Evolutionary conservation across 495 filamentous ascomycete genomes (phyloP).

Genomic region (Diplogelasinospora grovesii): DNA sequence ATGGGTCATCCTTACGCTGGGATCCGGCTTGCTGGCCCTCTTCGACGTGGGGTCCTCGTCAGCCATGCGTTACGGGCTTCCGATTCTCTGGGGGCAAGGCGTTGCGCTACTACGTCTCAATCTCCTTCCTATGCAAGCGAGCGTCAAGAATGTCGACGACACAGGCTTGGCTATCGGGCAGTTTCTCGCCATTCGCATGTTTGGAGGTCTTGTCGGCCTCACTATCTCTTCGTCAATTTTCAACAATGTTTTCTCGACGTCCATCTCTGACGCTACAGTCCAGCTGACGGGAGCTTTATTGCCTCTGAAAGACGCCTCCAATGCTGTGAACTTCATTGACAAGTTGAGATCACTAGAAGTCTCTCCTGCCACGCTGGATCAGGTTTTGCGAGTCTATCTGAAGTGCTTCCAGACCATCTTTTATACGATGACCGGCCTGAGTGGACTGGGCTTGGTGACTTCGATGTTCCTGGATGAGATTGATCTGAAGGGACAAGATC

Average conservation of each 20-base stretch:
- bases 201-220: slow-evolving; percentile 34
- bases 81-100: slow-evolving; percentile 26
- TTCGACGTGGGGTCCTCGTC: slow-evolving; percentile 9
- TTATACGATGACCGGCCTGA: too few relatives aligned
- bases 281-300: too few relatives aligned
- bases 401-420: too few relatives aligned
- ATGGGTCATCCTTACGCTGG: slow-evolving; percentile 21
- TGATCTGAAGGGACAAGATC: too few relatives aligned
- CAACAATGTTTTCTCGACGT: slow-evolving; percentile 25
- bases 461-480: too few relatives aligned
- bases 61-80: slow-evolving; percentile 15
- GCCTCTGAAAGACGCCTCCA: too few relatives aligned
- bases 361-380: too few relatives aligned
- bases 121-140: slow-evolving; percentile 32
- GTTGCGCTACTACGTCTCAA: slow-evolving; percentile 15
- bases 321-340: too few relatives aligned
- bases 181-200: slow-evolving; percentile 31
- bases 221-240: slow-evolving; percentile 27
- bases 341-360: too few relatives aligned
- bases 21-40: slow-evolving; percentile 21
- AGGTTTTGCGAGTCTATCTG: too few relatives aligned
- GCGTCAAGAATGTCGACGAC: slow-evolving; percentile 30
- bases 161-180: slow-evolving; percentile 31
- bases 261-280: too few relatives aligned
- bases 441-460: too few relatives aligned